Conservation (phyloP, 1,284 basidiomycete genomes). For the Taiwanofungus camphoratus region DNA sequence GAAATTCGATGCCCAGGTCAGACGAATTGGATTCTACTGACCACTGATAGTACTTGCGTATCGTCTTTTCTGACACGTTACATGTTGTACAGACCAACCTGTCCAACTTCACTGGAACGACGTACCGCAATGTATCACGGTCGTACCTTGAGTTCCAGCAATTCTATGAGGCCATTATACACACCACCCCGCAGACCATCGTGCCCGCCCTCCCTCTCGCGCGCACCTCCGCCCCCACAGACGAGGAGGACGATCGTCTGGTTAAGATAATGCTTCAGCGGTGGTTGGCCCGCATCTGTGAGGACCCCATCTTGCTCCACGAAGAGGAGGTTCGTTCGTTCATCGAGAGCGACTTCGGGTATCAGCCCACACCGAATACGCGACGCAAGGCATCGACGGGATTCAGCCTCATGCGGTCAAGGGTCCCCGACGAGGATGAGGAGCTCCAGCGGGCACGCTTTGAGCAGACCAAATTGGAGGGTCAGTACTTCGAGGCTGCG, state of each 20-base stretch:
- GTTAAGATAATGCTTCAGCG: conserved; percentile 90
- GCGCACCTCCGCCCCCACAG: conserved; percentile 89
- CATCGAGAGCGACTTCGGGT: conserved; percentile 93
- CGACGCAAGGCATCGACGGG: conserved; percentile 63
- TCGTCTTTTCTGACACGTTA: neutral
- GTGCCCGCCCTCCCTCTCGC: conserved; percentile 86
- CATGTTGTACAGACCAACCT: conserved; percentile 72
- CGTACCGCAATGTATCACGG: conserved; percentile 87
- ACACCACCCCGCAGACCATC: conserved; percentile 86
- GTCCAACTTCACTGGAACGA: conserved; percentile 81
- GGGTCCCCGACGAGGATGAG: conserved; percentile 79
- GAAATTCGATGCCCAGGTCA: conserved; percentile 87
- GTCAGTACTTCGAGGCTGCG: conserved; percentile 84
- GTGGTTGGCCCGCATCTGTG: conserved; percentile 87
- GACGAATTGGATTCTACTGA: neutral
- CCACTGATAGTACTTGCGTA: neutral
- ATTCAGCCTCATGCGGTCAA: conserved; percentile 63
- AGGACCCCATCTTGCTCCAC: conserved; percentile 77
- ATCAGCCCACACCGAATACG: conserved; percentile 74
- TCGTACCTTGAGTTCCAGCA: conserved; percentile 90
- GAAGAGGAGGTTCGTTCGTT: conserved; percentile 92
- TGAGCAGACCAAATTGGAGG: conserved; percentile 85
- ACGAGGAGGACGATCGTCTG: conserved; percentile 93
- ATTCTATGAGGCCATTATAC: conserved; percentile 81
- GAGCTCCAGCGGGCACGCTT: conserved; percentile 84